These are phyloP conservation scores for Favolaschia claudopus DNA, from an alignment of 768 basidiomycete genomes.

Conservation along the genomic window DNA sequence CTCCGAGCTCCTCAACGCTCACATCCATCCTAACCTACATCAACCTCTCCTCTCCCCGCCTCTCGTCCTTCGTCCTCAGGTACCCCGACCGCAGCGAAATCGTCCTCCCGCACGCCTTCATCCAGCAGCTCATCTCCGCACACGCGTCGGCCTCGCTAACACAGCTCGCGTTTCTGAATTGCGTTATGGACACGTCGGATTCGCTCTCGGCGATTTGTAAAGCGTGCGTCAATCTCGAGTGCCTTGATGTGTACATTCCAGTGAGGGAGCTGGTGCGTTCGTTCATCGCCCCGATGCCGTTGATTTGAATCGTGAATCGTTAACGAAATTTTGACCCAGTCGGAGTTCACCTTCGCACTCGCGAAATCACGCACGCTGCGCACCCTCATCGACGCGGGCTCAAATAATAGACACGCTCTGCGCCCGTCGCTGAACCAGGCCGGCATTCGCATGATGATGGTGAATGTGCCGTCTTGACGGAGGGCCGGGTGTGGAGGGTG, in stretches of 20 bases:
- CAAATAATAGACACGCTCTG: slow-evolving; percentile 51
- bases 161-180: slow-evolving; percentile 56
- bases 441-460: slow-evolving; percentile 51
- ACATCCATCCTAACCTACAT: slow-evolving; percentile 39
- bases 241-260: slow-evolving; percentile 59
- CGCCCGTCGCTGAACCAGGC: slow-evolving; percentile 46
- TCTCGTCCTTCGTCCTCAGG: slow-evolving; percentile 51
- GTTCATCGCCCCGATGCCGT: background rate
- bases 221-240: slow-evolving; percentile 53
- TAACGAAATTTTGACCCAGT: slow-evolving; percentile 22
- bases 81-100: slow-evolving; percentile 53
- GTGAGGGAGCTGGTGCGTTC: slow-evolving; percentile 55
- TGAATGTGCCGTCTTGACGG: slow-evolving; percentile 51
- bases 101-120: slow-evolving; percentile 45
- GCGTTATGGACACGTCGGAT: slow-evolving; percentile 43
- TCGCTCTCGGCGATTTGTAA: slow-evolving; percentile 50
- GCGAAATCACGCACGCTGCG: slow-evolving; percentile 45
- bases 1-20: slow-evolving; percentile 29
- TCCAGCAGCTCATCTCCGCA: slow-evolving; percentile 49
- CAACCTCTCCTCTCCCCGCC: slow-evolving; percentile 36
- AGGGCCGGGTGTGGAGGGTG: slow-evolving; percentile 64
- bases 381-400: slow-evolving; percentile 53
- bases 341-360: slow-evolving; percentile 45
- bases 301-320: background rate
- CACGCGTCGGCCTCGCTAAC: slow-evolving; percentile 53